Conservation (phyloP, 108 stramenopile species). For the Pinguiococcus pyrenoidosus region DNA sequence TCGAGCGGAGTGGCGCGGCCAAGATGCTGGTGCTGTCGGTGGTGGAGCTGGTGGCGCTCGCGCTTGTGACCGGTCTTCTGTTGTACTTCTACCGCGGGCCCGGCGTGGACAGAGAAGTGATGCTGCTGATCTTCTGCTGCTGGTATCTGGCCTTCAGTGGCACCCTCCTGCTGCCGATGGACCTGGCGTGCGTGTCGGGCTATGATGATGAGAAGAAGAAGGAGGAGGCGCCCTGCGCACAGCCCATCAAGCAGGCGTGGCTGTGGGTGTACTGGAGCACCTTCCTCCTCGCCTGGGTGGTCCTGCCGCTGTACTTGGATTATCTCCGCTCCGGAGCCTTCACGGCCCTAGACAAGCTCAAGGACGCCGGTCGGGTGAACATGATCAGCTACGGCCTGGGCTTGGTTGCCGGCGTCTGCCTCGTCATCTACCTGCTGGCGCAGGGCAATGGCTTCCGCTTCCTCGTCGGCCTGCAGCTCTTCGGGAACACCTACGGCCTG, state of each 20-base stretch:
- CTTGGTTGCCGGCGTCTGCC: conserved; percentile 17
- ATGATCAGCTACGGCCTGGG: conserved; percentile 16
- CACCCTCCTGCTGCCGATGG: conserved; percentile 34
- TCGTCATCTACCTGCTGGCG: conserved; percentile 22
- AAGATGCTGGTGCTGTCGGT: too few relatives aligned
- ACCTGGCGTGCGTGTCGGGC: conserved; percentile 18
- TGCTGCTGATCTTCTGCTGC: too few relatives aligned
- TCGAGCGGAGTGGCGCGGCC: too few relatives aligned
- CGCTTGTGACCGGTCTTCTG: too few relatives aligned
- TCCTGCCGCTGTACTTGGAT: conserved; percentile 48
- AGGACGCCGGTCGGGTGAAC: conserved; percentile 31
- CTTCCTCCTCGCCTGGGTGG: conserved; percentile 55
- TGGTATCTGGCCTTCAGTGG: conserved; percentile 28
- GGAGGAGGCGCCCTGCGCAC: not conserved
- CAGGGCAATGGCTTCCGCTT: conserved; percentile 23
- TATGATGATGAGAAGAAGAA: not conserved
- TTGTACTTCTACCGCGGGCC: too few relatives aligned
- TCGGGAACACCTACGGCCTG: conserved; percentile 68
- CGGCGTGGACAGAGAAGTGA: too few relatives aligned
- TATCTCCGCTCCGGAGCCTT: conserved; percentile 52
- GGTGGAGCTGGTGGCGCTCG: too few relatives aligned
- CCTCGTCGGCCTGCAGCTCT: conserved; percentile 18
- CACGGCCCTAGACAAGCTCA: conserved; percentile 32
- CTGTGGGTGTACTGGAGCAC: conserved; percentile 51
- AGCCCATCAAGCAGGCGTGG: conserved; percentile 13